Conservation (phyloP, 305 asterid genomes). For the Fraxinus xanthoxyloides region DNA sequence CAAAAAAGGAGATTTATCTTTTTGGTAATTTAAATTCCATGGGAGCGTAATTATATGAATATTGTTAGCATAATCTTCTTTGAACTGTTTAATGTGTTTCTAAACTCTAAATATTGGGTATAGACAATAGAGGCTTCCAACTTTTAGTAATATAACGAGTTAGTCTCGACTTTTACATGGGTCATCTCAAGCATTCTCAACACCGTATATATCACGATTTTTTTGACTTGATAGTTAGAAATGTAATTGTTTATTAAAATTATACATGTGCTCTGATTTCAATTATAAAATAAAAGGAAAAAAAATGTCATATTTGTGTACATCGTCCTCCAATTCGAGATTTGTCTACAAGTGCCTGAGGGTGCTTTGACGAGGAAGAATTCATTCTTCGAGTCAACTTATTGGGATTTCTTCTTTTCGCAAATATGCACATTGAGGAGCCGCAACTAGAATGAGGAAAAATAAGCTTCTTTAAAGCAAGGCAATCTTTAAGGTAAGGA, state of each 20-base stretch:
- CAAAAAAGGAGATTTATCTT: neutral
- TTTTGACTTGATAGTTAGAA: neutral
- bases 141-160: neutral
- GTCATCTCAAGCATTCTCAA: neutral
- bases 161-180: neutral
- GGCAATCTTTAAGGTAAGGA: neutral
- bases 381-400: neutral
- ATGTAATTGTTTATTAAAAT: neutral
- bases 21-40: too few relatives aligned
- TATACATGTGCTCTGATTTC: neutral
- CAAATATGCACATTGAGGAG: neutral
- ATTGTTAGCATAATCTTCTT: conserved; percentile 17
- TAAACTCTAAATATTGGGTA: neutral
- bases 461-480: neutral
- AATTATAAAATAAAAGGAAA: neutral
- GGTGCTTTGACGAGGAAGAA: neutral
- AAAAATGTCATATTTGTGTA: neutral
- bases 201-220: neutral
- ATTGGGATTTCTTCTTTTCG: neutral
- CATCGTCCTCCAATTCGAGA: neutral
- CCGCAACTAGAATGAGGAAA: neutral
- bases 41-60: conserved; percentile 4
- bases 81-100: conserved; percentile 13
- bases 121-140: neutral
- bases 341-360: neutral